These are phyloP conservation scores for Halteria grandinella DNA, from an alignment of 73 alveolate species.

Conservation along the genomic window DNA sequence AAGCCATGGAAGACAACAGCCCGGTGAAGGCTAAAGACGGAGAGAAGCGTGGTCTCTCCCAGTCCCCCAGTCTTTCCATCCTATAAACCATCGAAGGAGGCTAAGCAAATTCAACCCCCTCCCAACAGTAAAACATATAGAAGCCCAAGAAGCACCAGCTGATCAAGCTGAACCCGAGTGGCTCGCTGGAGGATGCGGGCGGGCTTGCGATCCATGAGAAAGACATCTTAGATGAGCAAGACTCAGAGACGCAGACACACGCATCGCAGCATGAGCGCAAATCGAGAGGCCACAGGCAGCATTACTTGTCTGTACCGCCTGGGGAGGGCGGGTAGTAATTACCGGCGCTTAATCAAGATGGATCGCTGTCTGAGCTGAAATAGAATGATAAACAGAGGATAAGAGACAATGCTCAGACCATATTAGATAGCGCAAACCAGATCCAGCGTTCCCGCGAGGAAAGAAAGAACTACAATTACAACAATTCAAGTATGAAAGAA, in stretches of 20 bases:
- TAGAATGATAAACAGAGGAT: neutral
- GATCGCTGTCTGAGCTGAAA: neutral
- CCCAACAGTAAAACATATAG: slow-evolving; percentile 3
- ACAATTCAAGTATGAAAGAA: slow-evolving; percentile 7
- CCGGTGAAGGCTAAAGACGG: neutral
- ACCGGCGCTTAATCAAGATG: neutral
- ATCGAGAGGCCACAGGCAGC: no score
- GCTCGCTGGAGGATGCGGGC: neutral
- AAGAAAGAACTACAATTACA: neutral
- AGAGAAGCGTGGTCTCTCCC: slow-evolving; percentile 13
- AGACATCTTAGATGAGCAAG: slow-evolving; percentile 14
- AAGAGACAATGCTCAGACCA: slow-evolving; percentile 21
- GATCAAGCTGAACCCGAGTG: neutral
- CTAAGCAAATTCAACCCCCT: neutral
- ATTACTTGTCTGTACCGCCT: no score
- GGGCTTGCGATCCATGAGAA: neutral
- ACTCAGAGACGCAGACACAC: neutral
- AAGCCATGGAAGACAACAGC: neutral
- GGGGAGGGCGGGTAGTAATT: no score
- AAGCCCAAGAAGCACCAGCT: neutral
- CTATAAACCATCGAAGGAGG: neutral
- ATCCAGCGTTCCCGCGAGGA: slow-evolving; percentile 11
- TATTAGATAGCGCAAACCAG: slow-evolving; percentile 1
- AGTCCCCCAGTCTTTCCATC: slow-evolving; percentile 19
- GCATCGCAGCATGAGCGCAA: no score